Evolutionary conservation across 2,329 filamentous ascomycete species (phyloP).

Genomic region (Teratosphaeria epicoccoides): DNA sequence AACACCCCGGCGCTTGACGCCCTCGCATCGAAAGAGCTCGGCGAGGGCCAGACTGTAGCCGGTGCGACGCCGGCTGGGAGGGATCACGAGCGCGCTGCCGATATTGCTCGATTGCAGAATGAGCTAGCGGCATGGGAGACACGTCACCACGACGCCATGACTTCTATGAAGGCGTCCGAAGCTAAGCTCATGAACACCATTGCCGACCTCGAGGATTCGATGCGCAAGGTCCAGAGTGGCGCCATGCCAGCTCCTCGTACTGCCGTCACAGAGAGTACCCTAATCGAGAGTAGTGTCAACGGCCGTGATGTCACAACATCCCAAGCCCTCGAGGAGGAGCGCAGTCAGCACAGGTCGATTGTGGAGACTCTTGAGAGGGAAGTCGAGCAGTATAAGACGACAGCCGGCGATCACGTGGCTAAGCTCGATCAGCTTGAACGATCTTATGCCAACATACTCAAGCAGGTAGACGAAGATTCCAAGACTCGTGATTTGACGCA

Average conservation of each 20-base stretch:
- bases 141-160: conserved; percentile 62
- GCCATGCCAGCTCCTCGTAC: neutral
- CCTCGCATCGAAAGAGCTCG: conserved; percentile 19
- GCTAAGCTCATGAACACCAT: conserved; percentile 62
- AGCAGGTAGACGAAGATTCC: conserved; percentile 57
- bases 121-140: conserved; percentile 66
- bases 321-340: conserved; percentile 30
- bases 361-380: conserved; percentile 55
- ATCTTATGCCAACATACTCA: conserved; percentile 54
- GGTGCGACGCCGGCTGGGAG: conserved; percentile 9
- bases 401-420: conserved; percentile 56
- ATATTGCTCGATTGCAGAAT: conserved; percentile 55
- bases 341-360: conserved; percentile 39
- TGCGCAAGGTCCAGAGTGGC: conserved; percentile 27
- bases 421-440: conserved; percentile 67
- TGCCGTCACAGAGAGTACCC: conserved; percentile 1
- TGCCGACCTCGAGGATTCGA: conserved; percentile 57
- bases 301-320: neutral
- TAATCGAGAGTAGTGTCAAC: conserved; percentile 14
- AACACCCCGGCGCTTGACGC: conserved; percentile 24
- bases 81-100: conserved; percentile 29
- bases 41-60: conserved; percentile 13
- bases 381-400: conserved; percentile 69
- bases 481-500: conserved; percentile 48
- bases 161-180: conserved; percentile 63